Conservation (phyloP, 2,329 filamentous ascomycete species). For the Hypoxylon sp. region DNA sequence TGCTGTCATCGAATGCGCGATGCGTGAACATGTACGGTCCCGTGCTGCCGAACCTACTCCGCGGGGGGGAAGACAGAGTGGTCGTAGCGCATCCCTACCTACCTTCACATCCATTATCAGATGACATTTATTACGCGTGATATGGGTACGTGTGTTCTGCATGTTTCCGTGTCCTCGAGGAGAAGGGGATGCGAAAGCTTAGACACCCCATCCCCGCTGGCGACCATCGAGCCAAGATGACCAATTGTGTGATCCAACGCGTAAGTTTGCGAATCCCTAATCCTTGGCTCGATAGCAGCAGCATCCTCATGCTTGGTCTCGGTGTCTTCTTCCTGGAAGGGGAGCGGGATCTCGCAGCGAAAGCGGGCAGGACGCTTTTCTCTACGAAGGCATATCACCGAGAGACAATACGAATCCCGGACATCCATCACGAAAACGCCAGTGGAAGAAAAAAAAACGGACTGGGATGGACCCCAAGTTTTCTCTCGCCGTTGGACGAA, state of each 20-base stretch:
- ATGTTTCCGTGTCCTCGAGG: slow-evolving; percentile 25
- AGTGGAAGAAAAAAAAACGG: slow-evolving; percentile 10
- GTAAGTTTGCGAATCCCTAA: neutral
- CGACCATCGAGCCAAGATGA: neutral
- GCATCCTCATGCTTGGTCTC: neutral
- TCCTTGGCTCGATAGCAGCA: neutral
- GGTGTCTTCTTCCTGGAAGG: neutral
- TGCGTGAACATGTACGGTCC: slow-evolving; percentile 16
- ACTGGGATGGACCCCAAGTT: neutral
- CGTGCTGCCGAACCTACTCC: slow-evolving; percentile 18
- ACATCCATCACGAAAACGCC: slow-evolving; percentile 8
- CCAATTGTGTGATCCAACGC: neutral
- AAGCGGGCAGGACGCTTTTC: neutral
- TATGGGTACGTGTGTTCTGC: slow-evolving; percentile 20
- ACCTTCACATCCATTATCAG: slow-evolving; percentile 13
- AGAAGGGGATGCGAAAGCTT: slow-evolving; percentile 5
- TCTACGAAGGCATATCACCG: slow-evolving; percentile 25
- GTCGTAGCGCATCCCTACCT: neutral
- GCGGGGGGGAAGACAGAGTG: slow-evolving; percentile 13
- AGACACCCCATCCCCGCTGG: neutral
- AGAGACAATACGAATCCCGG: slow-evolving; percentile 23
- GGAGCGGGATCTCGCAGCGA: neutral
- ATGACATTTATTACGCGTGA: slow-evolving; percentile 21
- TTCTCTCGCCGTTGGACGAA: neutral
- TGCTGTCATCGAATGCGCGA: slow-evolving; percentile 20